Percentiles rank a stretch among this genome's conserved stretches.
Conservation (phyloP, 768 basidiomycete species). For the Suillus fuscotomentosus region DNA sequence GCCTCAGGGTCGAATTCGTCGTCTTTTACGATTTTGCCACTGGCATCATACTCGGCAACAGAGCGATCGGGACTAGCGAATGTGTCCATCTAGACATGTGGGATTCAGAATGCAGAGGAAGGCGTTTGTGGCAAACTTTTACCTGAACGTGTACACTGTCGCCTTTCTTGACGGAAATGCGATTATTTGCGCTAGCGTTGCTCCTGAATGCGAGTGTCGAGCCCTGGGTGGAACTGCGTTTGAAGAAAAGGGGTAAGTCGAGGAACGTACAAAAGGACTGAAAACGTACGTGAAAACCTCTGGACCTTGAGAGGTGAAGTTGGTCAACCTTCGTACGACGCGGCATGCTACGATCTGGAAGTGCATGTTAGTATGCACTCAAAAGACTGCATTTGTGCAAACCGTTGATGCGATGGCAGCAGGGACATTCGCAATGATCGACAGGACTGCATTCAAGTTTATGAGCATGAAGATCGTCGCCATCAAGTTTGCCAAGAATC, state of each 20-base stretch:
- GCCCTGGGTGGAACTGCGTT: conserved; percentile 37
- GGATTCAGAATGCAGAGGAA: conserved; percentile 6
- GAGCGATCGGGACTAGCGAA: conserved; percentile 50
- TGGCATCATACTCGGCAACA: conserved; percentile 52
- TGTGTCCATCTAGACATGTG: conserved; percentile 58
- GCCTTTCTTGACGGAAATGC: conserved; percentile 34
- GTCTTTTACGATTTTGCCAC: conserved; percentile 47
- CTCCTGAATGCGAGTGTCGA: conserved; percentile 64
- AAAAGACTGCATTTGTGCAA: conserved; percentile 13
- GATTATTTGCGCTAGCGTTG: conserved; percentile 25
- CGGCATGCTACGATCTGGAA: conserved; percentile 62
- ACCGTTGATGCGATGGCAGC: conserved; percentile 71
- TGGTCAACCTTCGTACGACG: conserved; percentile 63
- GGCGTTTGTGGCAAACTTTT: conserved; percentile 4
- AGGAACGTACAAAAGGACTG: background rate
- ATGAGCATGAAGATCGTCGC: conserved; percentile 65
- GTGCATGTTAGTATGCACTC: background rate
- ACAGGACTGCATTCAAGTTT: conserved; percentile 70
- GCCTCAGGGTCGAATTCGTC: conserved; percentile 59
- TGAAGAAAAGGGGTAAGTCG: conserved; percentile 13
- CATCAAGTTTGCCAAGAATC: conserved; percentile 65
- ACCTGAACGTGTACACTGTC: conserved; percentile 66
- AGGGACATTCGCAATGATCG: conserved; percentile 71
- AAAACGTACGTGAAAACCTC: conserved; percentile 53
- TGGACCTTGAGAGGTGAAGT: conserved; percentile 48